These are phyloP conservation scores for Saccharomycopsis crataegensis DNA, from an alignment of 1,139 yeast species.

Conservation along the genomic window DNA sequence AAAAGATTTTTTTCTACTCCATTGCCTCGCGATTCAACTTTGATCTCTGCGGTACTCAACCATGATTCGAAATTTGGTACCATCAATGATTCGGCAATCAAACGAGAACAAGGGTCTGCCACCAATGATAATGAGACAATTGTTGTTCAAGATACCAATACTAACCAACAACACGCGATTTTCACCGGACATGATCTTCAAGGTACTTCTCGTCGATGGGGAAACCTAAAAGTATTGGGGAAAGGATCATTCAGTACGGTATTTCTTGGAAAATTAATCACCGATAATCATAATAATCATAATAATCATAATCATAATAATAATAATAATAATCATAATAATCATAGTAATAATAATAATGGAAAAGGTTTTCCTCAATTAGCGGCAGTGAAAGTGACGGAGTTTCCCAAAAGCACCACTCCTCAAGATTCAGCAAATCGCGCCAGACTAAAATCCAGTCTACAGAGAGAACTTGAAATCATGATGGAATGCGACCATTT, in stretches of 20 bases:
- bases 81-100: slow-evolving; percentile 1
- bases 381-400: slow-evolving; percentile 20
- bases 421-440: slow-evolving; percentile 30
- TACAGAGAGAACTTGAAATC: slow-evolving; percentile 68
- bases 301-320: neutral
- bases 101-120: neutral
- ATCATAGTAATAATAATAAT: neutral
- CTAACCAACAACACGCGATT: neutral
- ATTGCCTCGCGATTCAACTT: slow-evolving; percentile 21
- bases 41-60: slow-evolving; percentile 9
- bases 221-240: slow-evolving; percentile 36
- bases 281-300: slow-evolving; percentile 8
- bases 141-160: neutral
- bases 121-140: neutral
- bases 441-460: slow-evolving; percentile 58
- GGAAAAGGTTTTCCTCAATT: slow-evolving; percentile 10
- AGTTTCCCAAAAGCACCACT: slow-evolving; percentile 24
- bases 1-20: slow-evolving; percentile 23
- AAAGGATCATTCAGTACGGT: slow-evolving; percentile 57
- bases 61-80: neutral
- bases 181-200: slow-evolving; percentile 23
- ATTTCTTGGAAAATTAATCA: slow-evolving; percentile 34
- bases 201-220: slow-evolving; percentile 26
- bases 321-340: neutral
- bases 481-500: slow-evolving; percentile 39